Base-by-base conservation (phyloP, 805 yeast genomes). In the Hemisphaericaspora nanyangensis region DNA sequence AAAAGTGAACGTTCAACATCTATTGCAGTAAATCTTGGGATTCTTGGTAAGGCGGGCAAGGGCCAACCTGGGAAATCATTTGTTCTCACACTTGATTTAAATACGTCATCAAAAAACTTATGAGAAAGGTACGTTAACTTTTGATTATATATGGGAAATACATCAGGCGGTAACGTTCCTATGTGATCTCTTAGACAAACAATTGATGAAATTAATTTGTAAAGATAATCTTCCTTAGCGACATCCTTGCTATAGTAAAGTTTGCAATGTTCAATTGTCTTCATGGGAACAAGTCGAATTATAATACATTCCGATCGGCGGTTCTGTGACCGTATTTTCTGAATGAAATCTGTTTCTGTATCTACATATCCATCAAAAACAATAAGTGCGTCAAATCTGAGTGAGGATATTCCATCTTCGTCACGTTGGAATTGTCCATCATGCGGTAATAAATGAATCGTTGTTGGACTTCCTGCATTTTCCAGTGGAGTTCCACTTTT, bases 251-350 rank as follows among this genome's bases (percentile, higher is more conserved):
- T 39, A 54, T 66, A 79, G 74, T 50, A 72, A 65, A 42, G 74
- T 52, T 45, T 79, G 45, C 88, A 80, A 56, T 91, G 98, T 50
- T 91, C 96, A 18, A 87, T 79, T 3, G 95, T 82, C 51, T 86
- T 82, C 42, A 82, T 76, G 2, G 96, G 83, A 3, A 87, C 79
- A 17, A 91, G 64, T 27, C 91, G 65, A 18, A 91, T 53, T 4
- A 86, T 63, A 7, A 87, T 82, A 0, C 84, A 74, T 7, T 51
- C 55, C 4, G 42, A 47, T 7, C 32, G 22, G 17, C 56, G 46
- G 40, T 66, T 57, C 40, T 68, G 73, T 10, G 38, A 27, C 29
- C 69, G 44, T 12, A 65, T 31, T 16, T 38, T 30, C 6, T 44
- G 28, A 31, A 65, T 48, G 52, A 68, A 61, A 34, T 60, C 51